Evolutionary conservation across 495 filamentous ascomycete species (phyloP), one percentile per base, ranked within the genome.

Genomic region (Annulohypoxylon moriforme): DNA sequence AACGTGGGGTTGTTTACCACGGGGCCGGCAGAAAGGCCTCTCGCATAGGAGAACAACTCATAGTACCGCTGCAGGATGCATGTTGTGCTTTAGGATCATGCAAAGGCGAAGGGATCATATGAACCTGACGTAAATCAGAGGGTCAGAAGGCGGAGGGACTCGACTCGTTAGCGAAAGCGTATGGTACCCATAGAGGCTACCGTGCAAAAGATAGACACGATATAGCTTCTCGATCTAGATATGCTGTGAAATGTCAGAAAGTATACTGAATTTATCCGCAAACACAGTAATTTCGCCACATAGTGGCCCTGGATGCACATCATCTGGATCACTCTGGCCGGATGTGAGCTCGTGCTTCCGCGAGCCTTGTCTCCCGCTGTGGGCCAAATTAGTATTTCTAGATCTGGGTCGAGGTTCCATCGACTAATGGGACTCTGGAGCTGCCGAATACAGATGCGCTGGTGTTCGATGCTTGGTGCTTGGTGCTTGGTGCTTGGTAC

Each of bases 231-330:
- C 36, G 47, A 64, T 68, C 63, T 27, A 57, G 72, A 73, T 69
- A 73, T 67, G 71, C 20, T 67, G 62, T 69, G 66, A 69, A 59
- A 69, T 47, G 66, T 63, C 56, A 69, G 59, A 69, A 69, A 47
- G 47, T 53, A 67, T 61, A 59, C 56, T 67, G 71, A 60, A 72
- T 75, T 72, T 75, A 75, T 57, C 68, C 72, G 68, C 65, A 72
- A 72, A 72, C 69, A 71, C 58, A 75, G 72, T 69, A 75, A 75
- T 72, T 75, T 72, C 69, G 72, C 72, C 72, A 69, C 69, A 69
- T 61, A 66, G 72, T 64, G 63, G 67, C 57, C 69, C 72, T 74
- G 50, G 68, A 75, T 72, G 72, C 69, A 72, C 65, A 75, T 75
- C 72, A 75, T 72, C 72, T 72, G 68, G 72, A 72, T 75, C 64